Conservation (phyloP, 768 basidiomycete genomes). For the Tylopilus plumbeoviolaceoides region DNA sequence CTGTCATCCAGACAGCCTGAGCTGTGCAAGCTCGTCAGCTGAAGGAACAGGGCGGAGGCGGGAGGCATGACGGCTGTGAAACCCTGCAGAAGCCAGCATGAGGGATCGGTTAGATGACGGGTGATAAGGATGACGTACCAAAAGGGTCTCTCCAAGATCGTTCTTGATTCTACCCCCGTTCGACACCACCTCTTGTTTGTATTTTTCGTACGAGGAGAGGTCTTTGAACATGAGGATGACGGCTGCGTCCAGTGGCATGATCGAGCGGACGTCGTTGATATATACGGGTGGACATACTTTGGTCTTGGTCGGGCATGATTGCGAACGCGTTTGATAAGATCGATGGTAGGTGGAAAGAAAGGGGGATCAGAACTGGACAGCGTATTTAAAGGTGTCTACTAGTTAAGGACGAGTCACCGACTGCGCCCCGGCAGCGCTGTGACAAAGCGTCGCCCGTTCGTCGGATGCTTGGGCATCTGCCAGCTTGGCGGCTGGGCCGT, state of each 20-base stretch:
- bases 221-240: conserved; percentile 11
- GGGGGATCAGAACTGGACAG: background rate
- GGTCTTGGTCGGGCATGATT: conserved; percentile 10
- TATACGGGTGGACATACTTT: conserved; percentile 10
- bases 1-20: background rate
- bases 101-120: background rate
- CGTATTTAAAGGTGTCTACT: no score
- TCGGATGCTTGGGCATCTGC: no score
- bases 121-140: background rate
- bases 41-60: background rate
- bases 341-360: background rate
- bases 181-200: conserved; percentile 5
- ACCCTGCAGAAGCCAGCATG: conserved; percentile 4
- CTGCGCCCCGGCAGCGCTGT: background rate
- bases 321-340: background rate
- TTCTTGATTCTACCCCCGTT: conserved; percentile 7
- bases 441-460: background rate
- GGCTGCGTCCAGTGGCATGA: background rate
- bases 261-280: background rate
- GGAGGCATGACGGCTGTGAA: conserved; percentile 17
- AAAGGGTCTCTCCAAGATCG: conserved; percentile 2
- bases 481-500: no score
- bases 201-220: conserved; percentile 3
- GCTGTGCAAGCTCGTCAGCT: background rate
- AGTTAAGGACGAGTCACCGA: background rate